These are phyloP conservation scores for Sarocladium oryzae DNA, from an alignment of 2,329 filamentous ascomycete species.

Conservation along the genomic window DNA sequence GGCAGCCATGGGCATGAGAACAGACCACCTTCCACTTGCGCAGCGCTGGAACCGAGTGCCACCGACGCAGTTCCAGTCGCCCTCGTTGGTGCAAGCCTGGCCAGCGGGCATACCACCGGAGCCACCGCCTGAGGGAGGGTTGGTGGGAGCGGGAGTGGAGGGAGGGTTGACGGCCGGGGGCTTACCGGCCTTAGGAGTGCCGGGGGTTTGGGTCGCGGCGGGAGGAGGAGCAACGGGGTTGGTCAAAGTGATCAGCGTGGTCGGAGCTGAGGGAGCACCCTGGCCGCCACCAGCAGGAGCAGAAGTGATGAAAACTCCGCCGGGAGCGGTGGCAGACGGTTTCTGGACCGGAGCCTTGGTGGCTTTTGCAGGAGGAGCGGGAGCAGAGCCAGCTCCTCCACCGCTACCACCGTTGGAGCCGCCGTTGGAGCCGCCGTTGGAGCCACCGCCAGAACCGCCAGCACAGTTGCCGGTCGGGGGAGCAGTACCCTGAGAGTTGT, in stretches of 20 bases:
- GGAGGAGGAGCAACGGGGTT: conserved; percentile 11
- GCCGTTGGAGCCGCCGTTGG: conserved; percentile 16
- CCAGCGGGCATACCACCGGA: conserved; percentile 27
- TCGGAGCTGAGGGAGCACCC: conserved; percentile 10
- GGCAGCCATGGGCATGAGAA: conserved; percentile 39
- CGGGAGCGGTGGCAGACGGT: conserved; percentile 25
- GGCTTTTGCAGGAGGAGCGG: conserved; percentile 15
- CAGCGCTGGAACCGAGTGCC: conserved; percentile 52
- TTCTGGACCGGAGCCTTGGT: conserved; percentile 16
- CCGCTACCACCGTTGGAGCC: conserved; percentile 12
- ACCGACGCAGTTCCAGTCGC: conserved; percentile 54
- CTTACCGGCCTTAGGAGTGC: conserved; percentile 16
- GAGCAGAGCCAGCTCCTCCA: not conserved
- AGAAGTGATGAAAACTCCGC: conserved; percentile 36
- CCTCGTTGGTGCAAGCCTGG: conserved; percentile 44
- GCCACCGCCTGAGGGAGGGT: conserved; percentile 12
- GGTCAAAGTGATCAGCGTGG: conserved; percentile 12
- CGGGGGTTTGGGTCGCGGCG: conserved; percentile 15
- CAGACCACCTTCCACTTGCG: conserved; percentile 51
- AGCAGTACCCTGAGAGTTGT: conserved; percentile 27
- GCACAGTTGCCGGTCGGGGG: conserved; percentile 24
- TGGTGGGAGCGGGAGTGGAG: conserved; percentile 9
- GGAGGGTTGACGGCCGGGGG: not conserved
- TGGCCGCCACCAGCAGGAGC: conserved; percentile 14
- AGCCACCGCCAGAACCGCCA: conserved; percentile 22